phyloP scores from a whole-genome alignment of 73 alveolate species.

The Breviolum minutum region DNA sequence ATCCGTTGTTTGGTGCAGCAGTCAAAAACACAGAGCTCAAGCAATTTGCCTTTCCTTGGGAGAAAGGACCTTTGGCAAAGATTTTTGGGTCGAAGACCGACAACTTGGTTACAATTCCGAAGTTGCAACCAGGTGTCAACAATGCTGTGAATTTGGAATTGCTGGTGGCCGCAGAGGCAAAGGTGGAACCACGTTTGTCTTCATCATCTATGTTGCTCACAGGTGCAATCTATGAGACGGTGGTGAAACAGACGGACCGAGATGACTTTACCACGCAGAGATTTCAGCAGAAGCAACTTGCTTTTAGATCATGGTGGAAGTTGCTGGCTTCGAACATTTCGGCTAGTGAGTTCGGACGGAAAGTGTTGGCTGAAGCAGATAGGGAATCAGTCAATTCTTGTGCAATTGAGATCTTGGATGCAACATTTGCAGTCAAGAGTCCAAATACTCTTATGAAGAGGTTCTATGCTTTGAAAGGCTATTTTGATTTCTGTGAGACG shows the following conservation, averaged over 20 bases:
- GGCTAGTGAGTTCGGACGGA: neutral
- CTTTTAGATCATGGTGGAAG: neutral
- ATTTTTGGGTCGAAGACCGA: neutral
- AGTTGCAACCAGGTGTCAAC: neutral
- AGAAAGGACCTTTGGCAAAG: neutral
- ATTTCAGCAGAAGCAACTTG: neutral
- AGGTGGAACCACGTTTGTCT: neutral
- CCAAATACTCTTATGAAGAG: neutral
- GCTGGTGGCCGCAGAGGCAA: neutral
- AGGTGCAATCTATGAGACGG: neutral
- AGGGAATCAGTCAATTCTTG: neutral
- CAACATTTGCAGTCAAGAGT: neutral
- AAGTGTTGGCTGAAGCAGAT: neutral
- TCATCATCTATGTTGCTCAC: neutral
- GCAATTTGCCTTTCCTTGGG: neutral
- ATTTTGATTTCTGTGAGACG: neutral
- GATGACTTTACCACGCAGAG: neutral
- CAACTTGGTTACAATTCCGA: no score
- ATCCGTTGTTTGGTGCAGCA: no score
- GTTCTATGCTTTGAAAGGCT: neutral
- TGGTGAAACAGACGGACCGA: neutral
- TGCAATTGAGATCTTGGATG: neutral
- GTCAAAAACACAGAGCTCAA: no score
- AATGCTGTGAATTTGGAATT: neutral
- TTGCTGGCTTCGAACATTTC: neutral